Evolutionary conservation across 2,329 filamentous ascomycete species (phyloP).

Genomic region (Verticillium nonalfalfae): DNA sequence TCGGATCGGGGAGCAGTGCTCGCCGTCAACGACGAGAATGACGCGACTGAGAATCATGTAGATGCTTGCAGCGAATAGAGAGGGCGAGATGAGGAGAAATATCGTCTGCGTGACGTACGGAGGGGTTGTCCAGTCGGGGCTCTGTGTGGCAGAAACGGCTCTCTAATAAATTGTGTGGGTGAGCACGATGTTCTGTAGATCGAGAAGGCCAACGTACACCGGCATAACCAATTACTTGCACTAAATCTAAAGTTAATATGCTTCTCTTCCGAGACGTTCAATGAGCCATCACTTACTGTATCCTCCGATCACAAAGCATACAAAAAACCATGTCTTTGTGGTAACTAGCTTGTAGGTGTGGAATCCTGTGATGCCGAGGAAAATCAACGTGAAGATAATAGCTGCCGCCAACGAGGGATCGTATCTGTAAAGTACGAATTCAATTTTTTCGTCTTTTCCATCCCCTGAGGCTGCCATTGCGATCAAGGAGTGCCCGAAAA

Average conservation of each 20-base stretch:
- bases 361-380: constrained; percentile 2
- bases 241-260: background rate
- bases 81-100: constrained; percentile 29
- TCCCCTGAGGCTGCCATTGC: background rate
- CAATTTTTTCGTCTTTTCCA: constrained; percentile 3
- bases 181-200: background rate
- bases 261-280: background rate
- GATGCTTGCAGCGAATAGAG: constrained; percentile 36
- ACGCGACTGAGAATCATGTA: constrained; percentile 40
- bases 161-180: background rate
- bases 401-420: constrained; percentile 9
- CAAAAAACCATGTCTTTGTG: constrained; percentile 9
- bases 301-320: constrained; percentile 7
- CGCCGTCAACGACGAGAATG: constrained; percentile 29
- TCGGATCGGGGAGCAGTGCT: constrained; percentile 31
- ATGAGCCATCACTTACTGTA: background rate
- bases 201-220: constrained; percentile 14
- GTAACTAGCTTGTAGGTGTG: constrained; percentile 6
- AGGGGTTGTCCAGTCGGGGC: constrained; percentile 27
- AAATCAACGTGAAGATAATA: constrained; percentile 6
- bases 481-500: too few species aligned
- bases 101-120: constrained; percentile 34
- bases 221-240: constrained; percentile 6
- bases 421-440: constrained; percentile 7
- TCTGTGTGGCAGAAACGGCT: background rate